Percentiles rank a stretch among this genome's conserved stretches.
phyloP scores from a whole-genome alignment of 1,284 basidiomycete species.

The Neolentinus lepideus region DNA sequence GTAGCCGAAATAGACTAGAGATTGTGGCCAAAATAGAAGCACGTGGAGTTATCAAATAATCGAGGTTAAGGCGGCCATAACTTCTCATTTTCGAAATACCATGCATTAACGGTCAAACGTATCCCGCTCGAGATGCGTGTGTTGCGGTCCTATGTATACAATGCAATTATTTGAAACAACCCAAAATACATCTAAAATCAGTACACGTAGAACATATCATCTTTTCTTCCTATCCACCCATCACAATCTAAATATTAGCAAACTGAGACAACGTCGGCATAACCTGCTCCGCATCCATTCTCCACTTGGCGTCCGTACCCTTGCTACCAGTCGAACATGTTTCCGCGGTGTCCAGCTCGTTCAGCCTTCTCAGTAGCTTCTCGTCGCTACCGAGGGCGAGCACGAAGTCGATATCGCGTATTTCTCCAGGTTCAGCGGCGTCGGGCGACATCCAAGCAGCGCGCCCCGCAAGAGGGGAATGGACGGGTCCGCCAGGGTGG shows the following conservation, averaged over 20 bases:
- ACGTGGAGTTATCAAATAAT: too few relatives aligned
- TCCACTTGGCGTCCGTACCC: conserved; percentile 75
- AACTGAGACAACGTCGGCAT: conserved; percentile 31
- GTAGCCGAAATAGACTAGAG: too few relatives aligned
- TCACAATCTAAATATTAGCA: conserved; percentile 12
- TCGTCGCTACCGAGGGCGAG: conserved; percentile 69
- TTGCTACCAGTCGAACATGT: conserved; percentile 61
- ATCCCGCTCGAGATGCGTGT: neutral
- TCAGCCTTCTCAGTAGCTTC: conserved; percentile 64
- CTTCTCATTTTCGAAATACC: too few relatives aligned
- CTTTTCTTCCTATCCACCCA: neutral
- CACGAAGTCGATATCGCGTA: conserved; percentile 50
- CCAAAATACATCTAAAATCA: neutral
- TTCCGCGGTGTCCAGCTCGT: conserved; percentile 65
- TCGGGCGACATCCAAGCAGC: conserved; percentile 30
- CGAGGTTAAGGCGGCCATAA: too few relatives aligned
- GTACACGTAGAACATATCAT: neutral
- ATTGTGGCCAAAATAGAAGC: too few relatives aligned
- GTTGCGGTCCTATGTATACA: neutral
- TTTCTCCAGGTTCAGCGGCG: conserved; percentile 23
- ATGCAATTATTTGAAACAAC: too few relatives aligned
- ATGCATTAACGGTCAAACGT: neutral
- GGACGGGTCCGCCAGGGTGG: conserved; percentile 58
- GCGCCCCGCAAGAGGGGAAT: conserved; percentile 36
- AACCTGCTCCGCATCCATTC: conserved; percentile 38